Evolutionary conservation across 2,329 filamentous ascomycete species (phyloP).

Genomic region (Parastagonospora nodorum): DNA sequence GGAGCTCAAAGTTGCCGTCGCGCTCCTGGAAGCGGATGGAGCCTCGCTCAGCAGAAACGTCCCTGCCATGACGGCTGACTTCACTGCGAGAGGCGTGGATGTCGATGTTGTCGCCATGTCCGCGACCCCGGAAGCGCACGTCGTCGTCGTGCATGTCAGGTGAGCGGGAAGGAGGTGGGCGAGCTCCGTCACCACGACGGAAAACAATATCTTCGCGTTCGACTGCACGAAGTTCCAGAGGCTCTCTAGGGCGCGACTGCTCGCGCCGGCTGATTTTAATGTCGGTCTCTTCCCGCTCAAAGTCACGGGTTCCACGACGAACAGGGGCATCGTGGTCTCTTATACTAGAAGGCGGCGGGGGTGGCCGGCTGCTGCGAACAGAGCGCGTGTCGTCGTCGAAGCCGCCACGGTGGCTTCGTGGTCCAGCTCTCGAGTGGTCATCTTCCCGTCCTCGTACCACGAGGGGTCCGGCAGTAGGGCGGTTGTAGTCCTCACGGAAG

Average conservation of each 20-base stretch:
- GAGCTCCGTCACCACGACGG: conserved; percentile 49
- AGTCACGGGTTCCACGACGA: conserved; percentile 39
- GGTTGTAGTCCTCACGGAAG: conserved; percentile 56
- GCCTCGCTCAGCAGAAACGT: conserved; percentile 31
- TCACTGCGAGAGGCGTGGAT: conserved; percentile 30
- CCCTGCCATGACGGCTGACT: conserved; percentile 27
- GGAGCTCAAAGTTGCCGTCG: conserved; percentile 49
- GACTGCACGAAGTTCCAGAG: conserved; percentile 35
- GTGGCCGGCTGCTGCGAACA: conserved; percentile 38
- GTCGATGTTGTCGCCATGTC: conserved; percentile 41
- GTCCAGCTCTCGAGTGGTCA: conserved; percentile 40
- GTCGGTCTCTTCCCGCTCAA: conserved; percentile 42
- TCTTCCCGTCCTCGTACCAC: conserved; percentile 52
- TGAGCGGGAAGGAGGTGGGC: conserved; percentile 39
- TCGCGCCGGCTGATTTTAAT: conserved; percentile 44
- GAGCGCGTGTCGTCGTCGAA: conserved; percentile 50
- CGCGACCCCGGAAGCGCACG: conserved; percentile 53
- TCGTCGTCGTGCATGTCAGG: conserved; percentile 51
- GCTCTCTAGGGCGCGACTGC: conserved; percentile 39
- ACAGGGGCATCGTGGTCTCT: conserved; percentile 36
- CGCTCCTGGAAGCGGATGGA: conserved; percentile 39
- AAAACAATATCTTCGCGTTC: conserved; percentile 51
- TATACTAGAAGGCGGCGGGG: conserved; percentile 32
- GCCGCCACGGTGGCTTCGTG: conserved; percentile 39
- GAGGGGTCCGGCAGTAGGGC: conserved; percentile 51